phyloP scores from a whole-genome alignment of 1,284 basidiomycete genomes.

The Ganoderma leucocontextum region DNA sequence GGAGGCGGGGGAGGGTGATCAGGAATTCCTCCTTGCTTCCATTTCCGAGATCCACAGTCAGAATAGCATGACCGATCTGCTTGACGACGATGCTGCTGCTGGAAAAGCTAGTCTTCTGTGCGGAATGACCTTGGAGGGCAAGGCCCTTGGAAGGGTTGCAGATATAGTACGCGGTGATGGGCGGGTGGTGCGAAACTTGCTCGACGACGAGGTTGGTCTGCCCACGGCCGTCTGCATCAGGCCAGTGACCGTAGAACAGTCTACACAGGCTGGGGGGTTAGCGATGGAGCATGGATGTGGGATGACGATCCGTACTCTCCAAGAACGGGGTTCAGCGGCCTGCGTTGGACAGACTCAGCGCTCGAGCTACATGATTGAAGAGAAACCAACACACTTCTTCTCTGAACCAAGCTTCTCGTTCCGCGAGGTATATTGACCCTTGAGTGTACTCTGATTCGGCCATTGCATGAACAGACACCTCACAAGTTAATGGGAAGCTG shows the following conservation, averaged over 20 bases:
- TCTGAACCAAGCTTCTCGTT: slow-evolving; percentile 95
- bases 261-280: slow-evolving; percentile 45
- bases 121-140: slow-evolving; percentile 88
- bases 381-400: slow-evolving; percentile 80
- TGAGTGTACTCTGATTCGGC: slow-evolving; percentile 80
- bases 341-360: slow-evolving; percentile 37
- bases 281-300: neutral
- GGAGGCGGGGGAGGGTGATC: slow-evolving; percentile 85
- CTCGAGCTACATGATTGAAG: slow-evolving; percentile 4
- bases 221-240: slow-evolving; percentile 81
- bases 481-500: neutral
- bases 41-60: slow-evolving; percentile 73
- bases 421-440: slow-evolving; percentile 93
- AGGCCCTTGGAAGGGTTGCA: slow-evolving; percentile 86
- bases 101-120: slow-evolving; percentile 95
- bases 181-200: slow-evolving; percentile 96
- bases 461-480: neutral
- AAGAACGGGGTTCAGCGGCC: slow-evolving; percentile 94
- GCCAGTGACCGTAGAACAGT: slow-evolving; percentile 94
- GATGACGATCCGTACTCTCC: slow-evolving; percentile 75
- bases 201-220: slow-evolving; percentile 91
- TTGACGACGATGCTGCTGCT: slow-evolving; percentile 85
- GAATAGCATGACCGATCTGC: slow-evolving; percentile 93
- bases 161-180: slow-evolving; percentile 88
- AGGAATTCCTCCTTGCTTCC: slow-evolving; percentile 80